A percentile compares a stretch with the other conserved stretches of the same genome.
Evolutionary conservation across 176 grass and related monocot species (phyloP).

Genomic region (Rhynchospora breviuscula): DNA sequence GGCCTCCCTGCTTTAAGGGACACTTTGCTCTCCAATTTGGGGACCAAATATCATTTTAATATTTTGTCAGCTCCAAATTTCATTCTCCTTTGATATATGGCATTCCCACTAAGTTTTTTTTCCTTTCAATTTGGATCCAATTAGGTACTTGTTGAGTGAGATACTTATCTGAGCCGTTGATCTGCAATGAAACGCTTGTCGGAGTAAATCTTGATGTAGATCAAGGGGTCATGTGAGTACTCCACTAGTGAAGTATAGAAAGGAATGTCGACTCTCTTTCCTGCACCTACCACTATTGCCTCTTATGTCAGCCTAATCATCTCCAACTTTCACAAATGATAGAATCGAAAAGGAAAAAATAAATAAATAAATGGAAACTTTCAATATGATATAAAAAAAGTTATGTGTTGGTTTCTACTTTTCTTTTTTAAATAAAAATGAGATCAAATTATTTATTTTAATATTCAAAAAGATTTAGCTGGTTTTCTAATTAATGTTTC

Average conservation of each 20-base stretch:
- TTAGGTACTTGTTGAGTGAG: not conserved
- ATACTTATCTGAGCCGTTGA: not conserved
- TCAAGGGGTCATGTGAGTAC: not conserved
- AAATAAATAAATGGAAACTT: not conserved
- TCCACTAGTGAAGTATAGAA: not conserved
- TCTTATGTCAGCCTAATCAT: not conserved
- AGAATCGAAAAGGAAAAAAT: not conserved
- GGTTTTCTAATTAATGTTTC: not conserved
- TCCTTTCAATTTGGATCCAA: not conserved
- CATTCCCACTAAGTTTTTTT: not conserved
- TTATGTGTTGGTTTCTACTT: no score
- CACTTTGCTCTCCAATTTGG: constrained; percentile 6
- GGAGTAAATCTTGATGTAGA: not conserved
- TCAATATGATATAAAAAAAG: not conserved
- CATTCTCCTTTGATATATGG: not conserved
- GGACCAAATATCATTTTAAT: constrained; percentile 9
- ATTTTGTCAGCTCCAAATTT: constrained; percentile 5
- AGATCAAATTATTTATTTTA: no score
- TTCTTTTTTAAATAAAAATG: no score
- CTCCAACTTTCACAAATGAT: not conserved
- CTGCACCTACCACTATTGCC: not conserved
- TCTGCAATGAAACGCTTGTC: not conserved
- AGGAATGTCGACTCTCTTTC: not conserved
- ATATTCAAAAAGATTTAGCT: not conserved
- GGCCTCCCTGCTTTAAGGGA: not conserved